These are phyloP conservation scores for Zopfochytrium polystomum DNA, from an alignment of 371 early-diverging fungal species.

Conservation along the genomic window DNA sequence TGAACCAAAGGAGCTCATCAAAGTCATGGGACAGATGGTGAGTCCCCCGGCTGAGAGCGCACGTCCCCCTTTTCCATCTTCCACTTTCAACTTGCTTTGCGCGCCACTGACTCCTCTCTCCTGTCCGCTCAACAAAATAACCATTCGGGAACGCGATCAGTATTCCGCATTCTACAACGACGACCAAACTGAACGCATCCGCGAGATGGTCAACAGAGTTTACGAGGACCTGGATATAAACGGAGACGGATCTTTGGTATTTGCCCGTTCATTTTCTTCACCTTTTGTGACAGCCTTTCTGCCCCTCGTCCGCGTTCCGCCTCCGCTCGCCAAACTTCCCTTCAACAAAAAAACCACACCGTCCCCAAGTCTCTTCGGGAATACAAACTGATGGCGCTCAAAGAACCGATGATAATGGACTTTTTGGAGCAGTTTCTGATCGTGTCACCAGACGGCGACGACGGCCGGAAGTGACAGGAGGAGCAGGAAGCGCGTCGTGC, in stretches of 20 bases:
- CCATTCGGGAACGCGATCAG: slow-evolving; percentile 18
- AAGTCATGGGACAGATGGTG: slow-evolving; percentile 74
- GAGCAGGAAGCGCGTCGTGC: not conserved
- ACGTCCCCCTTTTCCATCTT: not conserved
- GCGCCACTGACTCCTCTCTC: not conserved
- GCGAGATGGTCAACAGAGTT: slow-evolving; percentile 61
- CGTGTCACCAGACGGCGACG: slow-evolving; percentile 6
- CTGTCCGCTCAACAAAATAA: not conserved
- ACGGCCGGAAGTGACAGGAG: not conserved
- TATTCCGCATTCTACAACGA: slow-evolving; percentile 66
- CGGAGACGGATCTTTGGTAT: slow-evolving; percentile 72
- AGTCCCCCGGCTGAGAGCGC: not conserved
- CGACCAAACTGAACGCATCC: slow-evolving; percentile 66
- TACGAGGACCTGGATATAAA: slow-evolving; percentile 84
- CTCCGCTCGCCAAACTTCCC: not conserved
- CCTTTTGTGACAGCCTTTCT: not conserved
- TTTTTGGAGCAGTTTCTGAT: slow-evolving; percentile 67
- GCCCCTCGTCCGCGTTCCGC: not conserved
- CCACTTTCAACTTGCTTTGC: no score
- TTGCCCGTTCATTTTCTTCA: not conserved
- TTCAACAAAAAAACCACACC: not conserved
- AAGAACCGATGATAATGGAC: slow-evolving; percentile 78
- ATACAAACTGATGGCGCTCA: slow-evolving; percentile 77
- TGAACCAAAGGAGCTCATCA: slow-evolving; percentile 69
- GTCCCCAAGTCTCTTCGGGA: slow-evolving; percentile 64